Base-by-base conservation (phyloP, 75 land plant genomes). In the Azolla pinnata region DNA sequence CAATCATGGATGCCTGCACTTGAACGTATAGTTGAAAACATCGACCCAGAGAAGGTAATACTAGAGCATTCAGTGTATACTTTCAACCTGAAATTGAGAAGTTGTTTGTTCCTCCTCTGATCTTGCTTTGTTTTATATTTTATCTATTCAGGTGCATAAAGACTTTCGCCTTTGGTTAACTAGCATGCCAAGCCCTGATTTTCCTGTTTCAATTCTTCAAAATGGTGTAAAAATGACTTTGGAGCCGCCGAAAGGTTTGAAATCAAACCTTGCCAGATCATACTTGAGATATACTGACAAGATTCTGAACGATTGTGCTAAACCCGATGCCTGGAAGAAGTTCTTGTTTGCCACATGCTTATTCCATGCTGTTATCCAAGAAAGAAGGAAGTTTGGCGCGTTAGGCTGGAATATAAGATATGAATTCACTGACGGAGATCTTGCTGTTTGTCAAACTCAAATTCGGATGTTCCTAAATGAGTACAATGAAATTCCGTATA, bases 1-100 rank as follows among this genome's bases (percentile, higher is more conserved):
- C 75, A 72, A 60, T 72, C 75, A 20, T 72, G 75, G 75, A 72
- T 72, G 75, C 75, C 75, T 29, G 56, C 68, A 31, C 40, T 72
- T n/a, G 75, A 72, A 20, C 62, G 62, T 1, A 72, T 72, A 40
- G 69, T 72, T 16, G 75, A 72, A 44, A 72, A 29, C 16, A 72
- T 72, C 45, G 75, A 72, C 33, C 58, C 57, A 1, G 75, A 72
- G 49, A 72, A 72, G 64, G 75, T 70, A 27, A n/a, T n/a, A n/a
- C n/a, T n/a, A n/a, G n/a, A n/a, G n/a, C n/a, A n/a, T n/a, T n/a
- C n/a, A n/a, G n/a, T n/a, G n/a, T n/a, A n/a, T n/a, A n/a, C n/a
- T n/a, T n/a, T n/a, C n/a, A n/a, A n/a, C n/a, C n/a, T n/a, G n/a
- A n/a, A n/a, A n/a, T n/a, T n/a, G n/a, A n/a, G n/a, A n/a, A n/a